Evolutionary conservation across 805 yeast species (phyloP), one percentile per base, ranked within the genome.

Genomic region (Kodamaea leandrae): DNA sequence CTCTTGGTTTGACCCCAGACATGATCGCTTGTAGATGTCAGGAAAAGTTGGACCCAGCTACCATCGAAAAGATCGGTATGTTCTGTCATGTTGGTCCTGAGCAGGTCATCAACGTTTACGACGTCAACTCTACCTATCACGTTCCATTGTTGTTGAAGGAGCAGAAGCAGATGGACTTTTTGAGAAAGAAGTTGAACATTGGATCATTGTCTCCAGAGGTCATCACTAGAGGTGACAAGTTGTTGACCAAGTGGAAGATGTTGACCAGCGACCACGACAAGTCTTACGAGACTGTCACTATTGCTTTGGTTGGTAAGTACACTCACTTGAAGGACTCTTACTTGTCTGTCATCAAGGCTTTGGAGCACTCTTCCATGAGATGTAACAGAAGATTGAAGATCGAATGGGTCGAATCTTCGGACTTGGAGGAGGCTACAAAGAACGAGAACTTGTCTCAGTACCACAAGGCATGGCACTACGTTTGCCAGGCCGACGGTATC

Each of bases 41-140:
- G 39, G 85, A 85, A 52, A 77, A 77, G 58, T 77, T 93, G 53
- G 95, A 86, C 57, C 67, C 68, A 44, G 80, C 89, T 50, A 89
- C 96, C n/a, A 86, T 84, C 58, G 91, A 86, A 50, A 93, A 93
- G 70, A 91, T 93, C 59, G 93, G 97, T 45, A 93, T 93, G 98
- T 93, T 93, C 71, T 91, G 98, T 66, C 98, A 93, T 60, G 99
- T 93, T 53, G 97, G 96, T 21, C 86, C 95, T n/a, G 89, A 91
- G 43, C 98, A 95, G 72, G 98, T 93, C 36, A 77, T 93, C 52
- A 96, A 95, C 37, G 96, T 93, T 41, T 96, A 90, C 60, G 99
- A 93, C 66, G 95, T 93, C 54, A 86, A 86, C 71, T 87, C 96
- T 9, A 91, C 98, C 35, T 93, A 93, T 66, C 99, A 93, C 62